phyloP scores from a whole-genome alignment of 805 yeast genomes.

The Tetrapisispora taiwanensis region DNA sequence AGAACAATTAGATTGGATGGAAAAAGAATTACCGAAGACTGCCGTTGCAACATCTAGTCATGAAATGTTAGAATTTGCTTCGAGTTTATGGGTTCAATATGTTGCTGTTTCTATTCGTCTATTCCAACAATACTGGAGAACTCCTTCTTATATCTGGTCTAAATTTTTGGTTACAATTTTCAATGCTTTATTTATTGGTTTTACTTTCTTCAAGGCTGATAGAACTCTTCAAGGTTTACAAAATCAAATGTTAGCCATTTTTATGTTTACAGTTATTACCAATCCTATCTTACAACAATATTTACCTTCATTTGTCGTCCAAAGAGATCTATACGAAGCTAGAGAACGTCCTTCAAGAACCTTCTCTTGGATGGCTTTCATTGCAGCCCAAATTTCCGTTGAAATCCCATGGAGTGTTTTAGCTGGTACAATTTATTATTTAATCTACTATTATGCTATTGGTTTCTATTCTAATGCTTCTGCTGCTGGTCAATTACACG shows the following conservation, averaged over 20 bases:
- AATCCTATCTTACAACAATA: conserved; percentile 53
- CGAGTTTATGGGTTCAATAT: conserved; percentile 34
- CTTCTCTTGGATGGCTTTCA: conserved; percentile 56
- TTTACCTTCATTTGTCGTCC: conserved; percentile 50
- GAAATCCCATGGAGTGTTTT: conserved; percentile 58
- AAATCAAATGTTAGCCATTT: conserved; percentile 70
- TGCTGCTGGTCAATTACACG: conserved; percentile 36
- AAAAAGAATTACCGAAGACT: conserved; percentile 38
- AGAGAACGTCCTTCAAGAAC: conserved; percentile 69
- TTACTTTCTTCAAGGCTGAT: conserved; percentile 61
- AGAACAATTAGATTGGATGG: conserved; percentile 55
- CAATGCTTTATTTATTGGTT: conserved; percentile 60
- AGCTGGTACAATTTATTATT: conserved; percentile 51
- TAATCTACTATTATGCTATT: conserved; percentile 64
- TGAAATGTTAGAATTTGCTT: conserved; percentile 34
- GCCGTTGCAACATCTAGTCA: conserved; percentile 29
- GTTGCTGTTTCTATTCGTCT: conserved; percentile 42
- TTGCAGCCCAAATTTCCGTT: conserved; percentile 50
- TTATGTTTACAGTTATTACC: conserved; percentile 52
- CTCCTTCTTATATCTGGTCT: conserved; percentile 52
- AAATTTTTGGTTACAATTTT: conserved; percentile 44
- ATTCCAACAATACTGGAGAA: conserved; percentile 58
- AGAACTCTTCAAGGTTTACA: conserved; percentile 61
- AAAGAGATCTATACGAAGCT: conserved; percentile 59
- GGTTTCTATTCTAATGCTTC: conserved; percentile 58